Evolutionary conservation across 2,329 filamentous ascomycete species (phyloP).

Genomic region (Sporothrix dimorphospora): DNA sequence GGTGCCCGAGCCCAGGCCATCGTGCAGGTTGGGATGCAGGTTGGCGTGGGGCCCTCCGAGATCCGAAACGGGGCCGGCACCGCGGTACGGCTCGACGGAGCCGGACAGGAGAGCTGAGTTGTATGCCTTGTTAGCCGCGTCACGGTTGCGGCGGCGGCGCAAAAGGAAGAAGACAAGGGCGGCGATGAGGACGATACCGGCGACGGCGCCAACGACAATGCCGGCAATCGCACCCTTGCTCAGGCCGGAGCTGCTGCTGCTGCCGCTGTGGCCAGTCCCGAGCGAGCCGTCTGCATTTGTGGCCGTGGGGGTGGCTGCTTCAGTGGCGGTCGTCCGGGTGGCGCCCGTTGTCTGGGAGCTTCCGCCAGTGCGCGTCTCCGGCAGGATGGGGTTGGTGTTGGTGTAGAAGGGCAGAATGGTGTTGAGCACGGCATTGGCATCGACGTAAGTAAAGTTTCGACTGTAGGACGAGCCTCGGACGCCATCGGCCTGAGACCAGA

Average conservation of each 20-base stretch:
- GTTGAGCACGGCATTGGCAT: neutral
- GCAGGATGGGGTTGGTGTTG: neutral
- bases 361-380: neutral
- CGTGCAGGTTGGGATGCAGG: neutral
- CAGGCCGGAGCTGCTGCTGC: slow-evolving; percentile 37
- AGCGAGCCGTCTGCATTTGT: slow-evolving; percentile 1
- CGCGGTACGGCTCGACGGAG: slow-evolving; percentile 38
- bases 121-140: slow-evolving; percentile 30
- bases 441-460: neutral
- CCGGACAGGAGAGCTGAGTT: slow-evolving; percentile 29
- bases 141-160: slow-evolving; percentile 44
- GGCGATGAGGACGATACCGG: slow-evolving; percentile 46
- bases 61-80: slow-evolving; percentile 30
- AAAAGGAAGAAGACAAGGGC: slow-evolving; percentile 49
- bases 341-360: neutral
- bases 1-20: slow-evolving; percentile 29
- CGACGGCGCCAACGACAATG: slow-evolving; percentile 49
- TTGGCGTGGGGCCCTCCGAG: slow-evolving; percentile 33
- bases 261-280: neutral
- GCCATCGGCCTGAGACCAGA: neutral
- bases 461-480: neutral
- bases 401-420: neutral
- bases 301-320: neutral
- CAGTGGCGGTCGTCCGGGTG: neutral
- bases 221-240: slow-evolving; percentile 51